phyloP scores from a whole-genome alignment of 2,329 filamentous ascomycete genomes.

The Nemania sp. region DNA sequence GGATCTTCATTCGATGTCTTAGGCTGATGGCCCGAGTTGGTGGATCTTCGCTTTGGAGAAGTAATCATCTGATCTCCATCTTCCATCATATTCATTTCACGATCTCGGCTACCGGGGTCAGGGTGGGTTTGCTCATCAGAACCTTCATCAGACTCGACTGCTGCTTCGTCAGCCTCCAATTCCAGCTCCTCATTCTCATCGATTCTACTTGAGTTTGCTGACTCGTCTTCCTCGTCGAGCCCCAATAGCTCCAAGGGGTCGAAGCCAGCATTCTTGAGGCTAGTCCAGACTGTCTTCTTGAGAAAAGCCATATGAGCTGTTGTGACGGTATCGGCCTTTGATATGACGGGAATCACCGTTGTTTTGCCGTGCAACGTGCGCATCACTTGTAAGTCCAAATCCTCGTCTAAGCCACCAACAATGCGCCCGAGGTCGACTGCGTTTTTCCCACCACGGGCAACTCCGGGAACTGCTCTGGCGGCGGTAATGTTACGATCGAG shows the following conservation, averaged over 20 bases:
- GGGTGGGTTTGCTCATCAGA: constrained; percentile 31
- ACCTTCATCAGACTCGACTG: constrained; percentile 33
- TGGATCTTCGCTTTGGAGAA: constrained; percentile 51
- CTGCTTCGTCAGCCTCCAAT: constrained; percentile 35
- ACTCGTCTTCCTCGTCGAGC: constrained; percentile 71
- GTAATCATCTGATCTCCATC: constrained; percentile 46
- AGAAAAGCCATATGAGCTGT: constrained; percentile 89
- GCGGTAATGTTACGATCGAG: constrained; percentile 81
- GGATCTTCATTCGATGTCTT: constrained; percentile 49
- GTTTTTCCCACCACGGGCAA: constrained; percentile 52
- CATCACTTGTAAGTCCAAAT: constrained; percentile 87
- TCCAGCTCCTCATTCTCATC: constrained; percentile 57
- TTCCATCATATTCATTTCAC: constrained; percentile 38
- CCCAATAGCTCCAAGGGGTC: constrained; percentile 88
- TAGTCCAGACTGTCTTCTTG: constrained; percentile 88
- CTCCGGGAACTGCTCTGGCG: constrained; percentile 57
- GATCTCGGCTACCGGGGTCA: constrained; percentile 18
- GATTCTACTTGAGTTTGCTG: constrained; percentile 55
- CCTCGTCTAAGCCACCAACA: constrained; percentile 77
- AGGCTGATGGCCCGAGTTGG: constrained; percentile 49
- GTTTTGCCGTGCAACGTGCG: constrained; percentile 89
- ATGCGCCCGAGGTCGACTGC: constrained; percentile 53
- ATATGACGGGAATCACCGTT: constrained; percentile 91
- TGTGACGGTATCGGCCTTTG: constrained; percentile 97
- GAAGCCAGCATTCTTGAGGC: constrained; percentile 80